Base-by-base conservation (phyloP, 805 yeast genomes). In the Kregervanrija pseudodelftensis region DNA sequence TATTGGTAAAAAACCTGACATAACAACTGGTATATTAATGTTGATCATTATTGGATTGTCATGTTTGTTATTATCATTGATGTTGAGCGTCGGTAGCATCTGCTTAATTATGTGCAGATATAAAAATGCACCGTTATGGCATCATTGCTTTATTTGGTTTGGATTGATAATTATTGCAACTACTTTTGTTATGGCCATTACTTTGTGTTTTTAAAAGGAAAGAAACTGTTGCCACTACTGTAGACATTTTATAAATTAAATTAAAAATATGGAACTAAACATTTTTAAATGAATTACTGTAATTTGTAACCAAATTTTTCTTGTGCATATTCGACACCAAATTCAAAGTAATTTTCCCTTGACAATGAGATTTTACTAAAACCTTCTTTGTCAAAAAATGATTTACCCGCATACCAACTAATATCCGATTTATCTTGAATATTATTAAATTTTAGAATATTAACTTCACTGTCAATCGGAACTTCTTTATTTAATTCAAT, bases 261-360 rank as follows among this genome's bases (percentile, higher is more conserved):
- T 33, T 33, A 15, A 36, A 36, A 17, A 15, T 30, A 36, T 16
- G 17, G 37, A 8, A n/a, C 17, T 16, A 17, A 17, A 36, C 11
- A 14, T 15, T 33, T 10, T 16, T 9, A 16, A 34, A 28, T 39
- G 8, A 30, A n/a, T 11, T 39, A 17, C 17, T 33, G 41, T n/a
- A 45, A 11, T 45, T 54, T 58, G 40, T 50, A 51, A 4, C 65
- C 61, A 49, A 63, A 63, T 45, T 62, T 63, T 40, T 59, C 63
- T 42, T 58, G 64, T 11, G 60, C 58, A 43, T 63, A 64, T 46
- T 60, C 65, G 15, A 79, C 72, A 0, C 99, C 99, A 57, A 86
- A 82, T 61, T 93, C 99, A 51, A 77, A 72, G 56, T 89, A 93
- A 41, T 93, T 98, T 45, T 79, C 77, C 48, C 81, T 77, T 0